Conservation (phyloP, 2,329 filamentous ascomycete genomes). For the Blastomyces parvus region DNA sequence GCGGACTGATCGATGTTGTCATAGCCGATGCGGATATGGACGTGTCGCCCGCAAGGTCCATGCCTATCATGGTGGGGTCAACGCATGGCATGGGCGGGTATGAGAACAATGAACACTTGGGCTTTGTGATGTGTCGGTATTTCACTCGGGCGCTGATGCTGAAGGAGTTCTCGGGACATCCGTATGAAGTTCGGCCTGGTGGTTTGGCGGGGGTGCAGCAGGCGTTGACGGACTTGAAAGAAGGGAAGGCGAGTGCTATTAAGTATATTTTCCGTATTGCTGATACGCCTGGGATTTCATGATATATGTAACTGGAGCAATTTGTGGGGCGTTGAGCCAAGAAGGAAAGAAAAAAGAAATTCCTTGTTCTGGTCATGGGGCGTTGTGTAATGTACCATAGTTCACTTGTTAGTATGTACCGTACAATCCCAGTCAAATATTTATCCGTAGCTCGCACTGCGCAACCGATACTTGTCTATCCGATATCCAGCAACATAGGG, state of each 20-base stretch:
- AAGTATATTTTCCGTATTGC: slow-evolving; percentile 55
- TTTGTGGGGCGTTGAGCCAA: too few relatives aligned
- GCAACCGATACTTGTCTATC: too few relatives aligned
- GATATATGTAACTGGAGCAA: neutral
- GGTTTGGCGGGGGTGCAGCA: slow-evolving; percentile 41
- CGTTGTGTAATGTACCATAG: neutral
- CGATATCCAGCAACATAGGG: too few relatives aligned
- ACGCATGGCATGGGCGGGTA: slow-evolving; percentile 23
- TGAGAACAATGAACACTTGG: slow-evolving; percentile 35
- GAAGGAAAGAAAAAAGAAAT: neutral
- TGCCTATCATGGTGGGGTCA: slow-evolving; percentile 31
- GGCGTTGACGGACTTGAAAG: slow-evolving; percentile 47
- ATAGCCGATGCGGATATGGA: slow-evolving; percentile 37
- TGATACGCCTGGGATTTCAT: slow-evolving; percentile 33
- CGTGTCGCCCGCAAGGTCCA: slow-evolving; percentile 13
- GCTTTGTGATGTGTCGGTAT: slow-evolving; percentile 37
- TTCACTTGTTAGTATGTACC: too few relatives aligned
- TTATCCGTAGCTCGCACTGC: too few relatives aligned
- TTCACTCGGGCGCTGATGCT: slow-evolving; percentile 40
- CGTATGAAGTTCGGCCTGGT: slow-evolving; percentile 42
- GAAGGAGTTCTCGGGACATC: slow-evolving; percentile 44
- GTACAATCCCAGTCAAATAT: too few relatives aligned
- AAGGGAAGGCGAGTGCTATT: slow-evolving; percentile 51
- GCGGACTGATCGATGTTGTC: slow-evolving; percentile 34
- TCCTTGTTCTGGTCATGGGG: neutral